These are phyloP conservation scores for Exophiala spinifera DNA, from an alignment of 2,329 filamentous ascomycete species.

Conservation along the genomic window DNA sequence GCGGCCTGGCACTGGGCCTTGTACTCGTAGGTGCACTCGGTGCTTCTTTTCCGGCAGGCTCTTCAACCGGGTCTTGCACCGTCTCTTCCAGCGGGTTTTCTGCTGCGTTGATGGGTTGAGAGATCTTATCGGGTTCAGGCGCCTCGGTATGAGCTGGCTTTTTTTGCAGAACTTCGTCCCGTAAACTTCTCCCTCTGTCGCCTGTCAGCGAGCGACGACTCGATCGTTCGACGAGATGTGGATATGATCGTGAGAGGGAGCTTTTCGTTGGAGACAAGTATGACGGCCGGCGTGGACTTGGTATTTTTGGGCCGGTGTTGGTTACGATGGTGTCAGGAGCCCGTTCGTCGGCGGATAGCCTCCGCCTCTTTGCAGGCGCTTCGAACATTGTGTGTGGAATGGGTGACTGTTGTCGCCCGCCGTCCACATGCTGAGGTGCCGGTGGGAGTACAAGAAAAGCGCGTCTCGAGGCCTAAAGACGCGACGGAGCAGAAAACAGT, in stretches of 20 bases:
- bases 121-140: background rate
- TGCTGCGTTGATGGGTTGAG: background rate
- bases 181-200: constrained; percentile 14
- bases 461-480: background rate
- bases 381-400: constrained; percentile 8
- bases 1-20: too few species aligned
- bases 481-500: background rate
- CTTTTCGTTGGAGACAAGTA: constrained; percentile 31
- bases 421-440: background rate
- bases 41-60: background rate
- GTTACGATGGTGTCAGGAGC: background rate
- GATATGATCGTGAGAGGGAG: constrained; percentile 29
- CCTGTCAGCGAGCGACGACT: constrained; percentile 6
- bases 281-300: constrained; percentile 26
- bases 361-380: constrained; percentile 23
- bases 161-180: constrained; percentile 18
- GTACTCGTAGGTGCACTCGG: too few species aligned
- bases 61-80: background rate
- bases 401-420: background rate
- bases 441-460: background rate
- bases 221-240: constrained; percentile 22
- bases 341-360: constrained; percentile 1
- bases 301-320: constrained; percentile 6
- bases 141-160: background rate
- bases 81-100: background rate